These are phyloP conservation scores for Murraya koenigii DNA, from an alignment of 345 rosid genomes.

Conservation along the genomic window DNA sequence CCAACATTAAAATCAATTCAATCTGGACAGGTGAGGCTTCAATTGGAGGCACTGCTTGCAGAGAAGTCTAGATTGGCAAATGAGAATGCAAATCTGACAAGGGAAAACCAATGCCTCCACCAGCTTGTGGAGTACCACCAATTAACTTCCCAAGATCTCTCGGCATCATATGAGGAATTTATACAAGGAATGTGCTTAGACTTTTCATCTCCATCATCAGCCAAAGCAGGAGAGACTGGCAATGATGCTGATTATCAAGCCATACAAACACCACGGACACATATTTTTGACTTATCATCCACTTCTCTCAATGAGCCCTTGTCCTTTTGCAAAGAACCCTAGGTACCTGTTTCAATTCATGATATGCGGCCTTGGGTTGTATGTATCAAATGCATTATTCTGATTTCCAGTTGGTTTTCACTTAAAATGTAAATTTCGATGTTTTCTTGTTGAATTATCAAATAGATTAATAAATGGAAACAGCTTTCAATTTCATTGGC, in stretches of 20 bases:
- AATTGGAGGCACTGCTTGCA: conserved; percentile 79
- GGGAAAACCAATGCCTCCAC: conserved; percentile 90
- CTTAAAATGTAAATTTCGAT: conserved; percentile 10
- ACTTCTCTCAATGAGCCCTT: conserved; percentile 47
- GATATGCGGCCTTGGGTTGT: not conserved
- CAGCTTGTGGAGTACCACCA: conserved; percentile 89
- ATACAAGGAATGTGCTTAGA: conserved; percentile 67
- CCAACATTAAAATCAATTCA: not conserved
- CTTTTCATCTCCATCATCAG: conserved; percentile 66
- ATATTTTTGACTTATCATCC: conserved; percentile 28
- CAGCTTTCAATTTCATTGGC: not conserved
- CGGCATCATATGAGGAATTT: conserved; percentile 69
- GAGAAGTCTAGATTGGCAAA: conserved; percentile 88
- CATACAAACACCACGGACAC: conserved; percentile 11
- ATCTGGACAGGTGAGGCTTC: conserved; percentile 73
- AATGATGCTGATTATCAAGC: conserved; percentile 18
- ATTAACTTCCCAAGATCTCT: conserved; percentile 70
- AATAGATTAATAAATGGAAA: not conserved
- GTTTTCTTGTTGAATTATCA: not conserved
- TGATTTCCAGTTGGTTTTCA: conserved; percentile 5
- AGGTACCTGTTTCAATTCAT: not conserved
- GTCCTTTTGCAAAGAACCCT: conserved; percentile 33
- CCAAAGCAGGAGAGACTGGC: conserved; percentile 25
- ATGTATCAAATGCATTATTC: not conserved
- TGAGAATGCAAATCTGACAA: conserved; percentile 69